These are phyloP conservation scores for Alloascoidea hylecoeti DNA, from an alignment of 805 yeast genomes.

Conservation along the genomic window DNA sequence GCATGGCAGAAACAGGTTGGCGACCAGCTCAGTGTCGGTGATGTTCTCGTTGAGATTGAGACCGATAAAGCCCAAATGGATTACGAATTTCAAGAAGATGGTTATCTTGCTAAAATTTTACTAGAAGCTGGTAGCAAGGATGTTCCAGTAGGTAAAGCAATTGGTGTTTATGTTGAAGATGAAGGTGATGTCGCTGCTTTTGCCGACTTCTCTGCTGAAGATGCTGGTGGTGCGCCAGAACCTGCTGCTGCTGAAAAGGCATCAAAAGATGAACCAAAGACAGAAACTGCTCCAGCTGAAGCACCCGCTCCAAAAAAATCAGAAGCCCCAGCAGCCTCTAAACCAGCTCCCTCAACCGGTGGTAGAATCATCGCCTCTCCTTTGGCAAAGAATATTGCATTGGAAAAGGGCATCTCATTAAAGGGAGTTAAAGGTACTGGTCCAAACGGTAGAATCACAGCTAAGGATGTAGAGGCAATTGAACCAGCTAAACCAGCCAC, in stretches of 20 bases:
- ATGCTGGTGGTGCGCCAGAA: slow-evolving; percentile 44
- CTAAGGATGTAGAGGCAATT: slow-evolving; percentile 61
- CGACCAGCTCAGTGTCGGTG: slow-evolving; percentile 83
- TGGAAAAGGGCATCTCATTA: slow-evolving; percentile 81
- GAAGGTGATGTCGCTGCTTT: slow-evolving; percentile 77
- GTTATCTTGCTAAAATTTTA: slow-evolving; percentile 76
- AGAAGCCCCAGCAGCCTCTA: slow-evolving; percentile 13
- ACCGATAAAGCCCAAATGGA: slow-evolving; percentile 98
- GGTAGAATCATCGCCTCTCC: slow-evolving; percentile 90
- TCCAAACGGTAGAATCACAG: slow-evolving; percentile 88
- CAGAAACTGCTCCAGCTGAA: slow-evolving; percentile 16
- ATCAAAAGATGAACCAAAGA: slow-evolving; percentile 18
- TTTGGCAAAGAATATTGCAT: slow-evolving; percentile 82
- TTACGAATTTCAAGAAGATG: slow-evolving; percentile 96
- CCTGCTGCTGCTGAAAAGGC: slow-evolving; percentile 28
- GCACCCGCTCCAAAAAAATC: slow-evolving; percentile 4
- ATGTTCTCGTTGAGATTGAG: slow-evolving; percentile 90
- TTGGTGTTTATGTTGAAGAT: slow-evolving; percentile 92
- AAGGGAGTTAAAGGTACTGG: slow-evolving; percentile 85
- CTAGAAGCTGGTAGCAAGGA: slow-evolving; percentile 80
- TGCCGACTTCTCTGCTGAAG: slow-evolving; percentile 70
- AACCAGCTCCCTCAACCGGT: slow-evolving; percentile 15
- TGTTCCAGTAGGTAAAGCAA: slow-evolving; percentile 87
- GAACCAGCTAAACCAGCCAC: slow-evolving; percentile 17
- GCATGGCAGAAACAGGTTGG: slow-evolving; percentile 86